These are phyloP conservation scores for Eruca vesicaria DNA, from an alignment of 441 rosid species.

Conservation along the genomic window DNA sequence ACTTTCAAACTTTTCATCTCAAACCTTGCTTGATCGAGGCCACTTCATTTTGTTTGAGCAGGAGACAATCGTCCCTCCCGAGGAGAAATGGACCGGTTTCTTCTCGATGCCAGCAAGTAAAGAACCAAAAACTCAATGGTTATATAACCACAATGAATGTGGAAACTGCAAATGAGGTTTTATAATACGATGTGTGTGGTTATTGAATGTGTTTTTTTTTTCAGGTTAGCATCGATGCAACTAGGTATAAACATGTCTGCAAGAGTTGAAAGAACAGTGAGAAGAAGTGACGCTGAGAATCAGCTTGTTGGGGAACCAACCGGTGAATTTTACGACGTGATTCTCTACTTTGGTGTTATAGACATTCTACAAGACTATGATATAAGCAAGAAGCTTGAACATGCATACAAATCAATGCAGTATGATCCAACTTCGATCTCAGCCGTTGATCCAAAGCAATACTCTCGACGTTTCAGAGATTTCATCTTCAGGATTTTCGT, in stretches of 20 bases:
- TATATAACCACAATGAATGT: neutral
- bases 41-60: slow-evolving; percentile 37
- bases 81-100: slow-evolving; percentile 58
- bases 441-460: slow-evolving; percentile 96
- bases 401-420: slow-evolving; percentile 95
- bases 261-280: slow-evolving; percentile 68
- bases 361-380: slow-evolving; percentile 97
- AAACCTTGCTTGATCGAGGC: slow-evolving; percentile 18
- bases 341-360: slow-evolving; percentile 81
- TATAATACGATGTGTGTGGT: neutral
- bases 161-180: neutral
- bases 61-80: slow-evolving; percentile 52
- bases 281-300: slow-evolving; percentile 58
- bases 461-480: slow-evolving; percentile 88
- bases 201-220: slow-evolving; percentile 7
- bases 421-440: slow-evolving; percentile 94
- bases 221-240: slow-evolving; percentile 69
- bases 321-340: slow-evolving; percentile 72
- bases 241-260: slow-evolving; percentile 83
- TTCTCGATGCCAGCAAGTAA: slow-evolving; percentile 70
- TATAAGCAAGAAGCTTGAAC: slow-evolving; percentile 98
- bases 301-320: slow-evolving; percentile 87
- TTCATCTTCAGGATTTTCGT: slow-evolving; percentile 80
- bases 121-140: neutral
- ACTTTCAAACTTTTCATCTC: slow-evolving; percentile 12